These are phyloP conservation scores for Angomonas desouzai DNA, from an alignment of 208 protist species.

Conservation along the genomic window DNA sequence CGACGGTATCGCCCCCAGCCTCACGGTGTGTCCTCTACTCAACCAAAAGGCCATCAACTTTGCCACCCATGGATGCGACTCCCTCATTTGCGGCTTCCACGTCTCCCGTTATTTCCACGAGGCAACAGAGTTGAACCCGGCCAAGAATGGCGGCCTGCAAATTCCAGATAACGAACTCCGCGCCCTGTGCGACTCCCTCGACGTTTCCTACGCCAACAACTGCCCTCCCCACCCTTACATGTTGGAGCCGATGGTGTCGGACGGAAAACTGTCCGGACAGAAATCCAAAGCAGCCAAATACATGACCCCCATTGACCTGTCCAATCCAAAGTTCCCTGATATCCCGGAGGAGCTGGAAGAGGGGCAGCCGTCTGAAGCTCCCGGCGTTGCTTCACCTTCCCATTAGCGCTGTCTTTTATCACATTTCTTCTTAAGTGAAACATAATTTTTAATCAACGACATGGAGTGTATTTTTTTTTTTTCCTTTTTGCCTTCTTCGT, in stretches of 20 bases:
- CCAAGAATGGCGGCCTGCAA: slow-evolving; percentile 63
- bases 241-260: slow-evolving; percentile 66
- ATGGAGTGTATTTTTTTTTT: slow-evolving; percentile 2
- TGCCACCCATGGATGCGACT: slow-evolving; percentile 73
- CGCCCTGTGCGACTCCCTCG: slow-evolving; percentile 55
- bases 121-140: slow-evolving; percentile 85
- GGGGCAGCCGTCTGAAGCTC: slow-evolving; percentile 9
- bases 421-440: neutral
- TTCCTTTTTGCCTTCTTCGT: slow-evolving; percentile 9
- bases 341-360: slow-evolving; percentile 79
- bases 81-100: slow-evolving; percentile 76
- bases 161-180: slow-evolving; percentile 59
- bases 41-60: slow-evolving; percentile 90
- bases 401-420: neutral
- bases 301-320: slow-evolving; percentile 53
- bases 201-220: slow-evolving; percentile 71
- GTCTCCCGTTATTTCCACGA: slow-evolving; percentile 88
- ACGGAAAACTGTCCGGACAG: slow-evolving; percentile 80
- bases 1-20: slow-evolving; percentile 65
- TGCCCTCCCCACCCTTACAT: slow-evolving; percentile 87
- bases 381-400: neutral
- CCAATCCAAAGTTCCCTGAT: slow-evolving; percentile 84
- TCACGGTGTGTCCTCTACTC: slow-evolving; percentile 78
- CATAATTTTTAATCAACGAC: neutral
- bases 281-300: slow-evolving; percentile 45